Percentiles rank a stretch among this genome's conserved stretches.
phyloP scores from a whole-genome alignment of 257 asterid genomes.

The Gardenia jasminoides region DNA sequence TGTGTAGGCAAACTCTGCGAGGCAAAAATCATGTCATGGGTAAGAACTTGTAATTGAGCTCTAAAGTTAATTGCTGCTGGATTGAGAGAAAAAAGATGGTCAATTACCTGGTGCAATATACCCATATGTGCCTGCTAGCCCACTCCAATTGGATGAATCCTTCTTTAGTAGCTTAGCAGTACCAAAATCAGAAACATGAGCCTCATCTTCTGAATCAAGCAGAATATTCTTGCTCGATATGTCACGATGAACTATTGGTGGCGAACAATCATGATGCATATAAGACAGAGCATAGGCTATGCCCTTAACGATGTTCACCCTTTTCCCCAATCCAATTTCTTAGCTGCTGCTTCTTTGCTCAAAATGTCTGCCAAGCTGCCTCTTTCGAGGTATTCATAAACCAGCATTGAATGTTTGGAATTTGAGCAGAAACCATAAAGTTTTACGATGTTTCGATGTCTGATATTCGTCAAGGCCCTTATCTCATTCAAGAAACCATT shows the following conservation, averaged over 20 bases:
- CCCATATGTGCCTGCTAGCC: constrained; percentile 43
- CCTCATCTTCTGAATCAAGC: constrained; percentile 31
- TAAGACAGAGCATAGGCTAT: constrained; percentile 34
- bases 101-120: constrained; percentile 41
- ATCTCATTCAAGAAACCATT: constrained; percentile 32
- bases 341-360: constrained; percentile 19
- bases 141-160: constrained; percentile 36
- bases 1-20: constrained; percentile 31
- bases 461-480: constrained; percentile 26
- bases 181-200: constrained; percentile 43
- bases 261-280: constrained; percentile 43
- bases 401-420: constrained; percentile 27
- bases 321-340: constrained; percentile 28
- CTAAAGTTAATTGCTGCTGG: not conserved
- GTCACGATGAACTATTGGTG: constrained; percentile 48
- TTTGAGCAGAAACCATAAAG: constrained; percentile 38
- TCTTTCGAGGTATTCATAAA: constrained; percentile 36
- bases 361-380: constrained; percentile 29
- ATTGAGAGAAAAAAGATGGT: not conserved
- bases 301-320: constrained; percentile 35
- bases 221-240: constrained; percentile 42
- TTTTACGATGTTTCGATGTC: constrained; percentile 38
- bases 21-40: not conserved
- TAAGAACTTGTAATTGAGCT: not conserved
- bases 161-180: constrained; percentile 32